phyloP scores from a whole-genome alignment of 306 rosid genomes.

The Hylodesmum podocarpum region DNA sequence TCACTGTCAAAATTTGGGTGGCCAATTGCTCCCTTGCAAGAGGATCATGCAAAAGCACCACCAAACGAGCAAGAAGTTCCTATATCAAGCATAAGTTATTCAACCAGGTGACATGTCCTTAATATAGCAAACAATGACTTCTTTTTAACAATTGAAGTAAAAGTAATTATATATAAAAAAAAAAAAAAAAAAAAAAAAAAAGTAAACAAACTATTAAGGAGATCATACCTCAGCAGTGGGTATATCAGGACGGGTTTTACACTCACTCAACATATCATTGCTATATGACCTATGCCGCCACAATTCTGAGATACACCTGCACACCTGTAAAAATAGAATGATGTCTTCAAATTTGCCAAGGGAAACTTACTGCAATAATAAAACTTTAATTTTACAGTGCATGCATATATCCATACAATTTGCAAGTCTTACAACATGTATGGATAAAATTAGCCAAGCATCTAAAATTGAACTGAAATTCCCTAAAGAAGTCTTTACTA shows the following conservation, averaged over 20 bases:
- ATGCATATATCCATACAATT: neutral
- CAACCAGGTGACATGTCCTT: slow-evolving; percentile 25
- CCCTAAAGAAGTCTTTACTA: neutral
- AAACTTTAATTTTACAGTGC: neutral
- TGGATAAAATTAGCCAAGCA: slow-evolving; percentile 18
- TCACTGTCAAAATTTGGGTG: slow-evolving; percentile 84
- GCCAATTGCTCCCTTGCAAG: slow-evolving; percentile 88
- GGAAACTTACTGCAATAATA: neutral
- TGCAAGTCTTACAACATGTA: slow-evolving; percentile 11
- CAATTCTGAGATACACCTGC: slow-evolving; percentile 94
- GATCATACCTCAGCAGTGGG: slow-evolving; percentile 77
- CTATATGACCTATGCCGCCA: slow-evolving; percentile 73
- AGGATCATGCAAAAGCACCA: slow-evolving; percentile 96
- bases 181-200: neutral
- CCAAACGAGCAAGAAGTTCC: slow-evolving; percentile 92
- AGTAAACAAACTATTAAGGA: neutral
- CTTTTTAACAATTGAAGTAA: neutral
- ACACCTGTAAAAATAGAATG: slow-evolving; percentile 61
- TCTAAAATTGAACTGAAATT: slow-evolving; percentile 22
- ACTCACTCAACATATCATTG: slow-evolving; percentile 68
- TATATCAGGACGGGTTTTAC: slow-evolving; percentile 70
- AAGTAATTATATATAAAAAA: neutral
- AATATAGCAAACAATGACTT: slow-evolving; percentile 16
- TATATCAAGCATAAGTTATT: slow-evolving; percentile 36
- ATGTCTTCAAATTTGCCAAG: slow-evolving; percentile 20